Percentiles rank a stretch among this genome's conserved stretches.
These are phyloP conservation scores for Cytospora piceicola DNA, from an alignment of 2,329 filamentous ascomycete genomes.

Conservation along the genomic window DNA sequence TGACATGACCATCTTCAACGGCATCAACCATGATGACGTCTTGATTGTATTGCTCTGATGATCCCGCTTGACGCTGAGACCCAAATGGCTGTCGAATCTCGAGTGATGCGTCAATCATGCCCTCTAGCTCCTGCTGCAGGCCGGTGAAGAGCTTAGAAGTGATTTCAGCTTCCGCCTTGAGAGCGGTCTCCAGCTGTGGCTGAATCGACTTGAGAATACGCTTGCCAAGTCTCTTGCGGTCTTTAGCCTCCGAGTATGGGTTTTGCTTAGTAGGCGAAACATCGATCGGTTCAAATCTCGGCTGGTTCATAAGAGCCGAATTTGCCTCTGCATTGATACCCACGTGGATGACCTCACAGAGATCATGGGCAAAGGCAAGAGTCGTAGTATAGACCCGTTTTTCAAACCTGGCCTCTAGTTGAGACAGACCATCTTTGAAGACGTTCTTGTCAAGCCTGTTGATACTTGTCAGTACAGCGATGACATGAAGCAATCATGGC, in stretches of 20 bases:
- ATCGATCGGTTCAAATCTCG: constrained; percentile 44
- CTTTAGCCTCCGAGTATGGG: constrained; percentile 71
- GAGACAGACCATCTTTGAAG: constrained; percentile 57
- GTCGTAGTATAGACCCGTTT: constrained; percentile 62
- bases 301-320: constrained; percentile 34
- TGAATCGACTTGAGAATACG: constrained; percentile 85
- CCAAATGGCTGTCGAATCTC: constrained; percentile 53
- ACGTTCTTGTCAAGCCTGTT: constrained; percentile 66
- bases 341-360: constrained; percentile 57
- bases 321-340: constrained; percentile 54
- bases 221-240: constrained; percentile 84
- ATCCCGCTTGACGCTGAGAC: constrained; percentile 41
- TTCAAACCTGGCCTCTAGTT: constrained; percentile 57
- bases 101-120: constrained; percentile 70
- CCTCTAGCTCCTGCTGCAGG: constrained; percentile 74
- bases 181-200: constrained; percentile 73
- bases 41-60: constrained; percentile 46
- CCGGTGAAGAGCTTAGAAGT: constrained; percentile 70
- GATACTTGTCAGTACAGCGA: constrained; percentile 43
- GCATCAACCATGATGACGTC: constrained; percentile 59
- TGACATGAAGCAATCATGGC: not conserved
- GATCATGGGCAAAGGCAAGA: constrained; percentile 59
- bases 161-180: constrained; percentile 81
- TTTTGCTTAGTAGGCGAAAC: constrained; percentile 55
- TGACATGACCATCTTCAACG: constrained; percentile 50